Percentiles rank a stretch among this genome's conserved stretches.
phyloP scores from a whole-genome alignment of 805 yeast species.

The Debaryomyces maramus region DNA sequence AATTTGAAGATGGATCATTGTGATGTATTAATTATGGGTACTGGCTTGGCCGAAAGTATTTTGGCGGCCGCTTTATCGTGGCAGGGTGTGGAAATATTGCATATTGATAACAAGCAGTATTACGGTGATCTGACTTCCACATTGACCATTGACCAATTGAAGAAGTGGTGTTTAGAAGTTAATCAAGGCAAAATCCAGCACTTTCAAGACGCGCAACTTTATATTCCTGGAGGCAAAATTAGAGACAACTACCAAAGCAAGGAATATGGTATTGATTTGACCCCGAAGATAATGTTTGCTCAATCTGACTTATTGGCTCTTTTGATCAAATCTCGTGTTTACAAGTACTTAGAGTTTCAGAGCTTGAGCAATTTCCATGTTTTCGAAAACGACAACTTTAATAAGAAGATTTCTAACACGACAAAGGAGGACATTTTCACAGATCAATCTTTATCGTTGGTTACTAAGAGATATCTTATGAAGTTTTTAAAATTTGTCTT shows the following conservation, averaged over 20 bases:
- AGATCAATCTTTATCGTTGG: slow-evolving; percentile 71
- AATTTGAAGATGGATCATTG: slow-evolving; percentile 64
- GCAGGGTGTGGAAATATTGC: slow-evolving; percentile 96
- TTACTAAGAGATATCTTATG: slow-evolving; percentile 84
- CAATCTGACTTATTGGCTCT: slow-evolving; percentile 82
- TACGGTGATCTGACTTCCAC: slow-evolving; percentile 92
- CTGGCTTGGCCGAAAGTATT: slow-evolving; percentile 86
- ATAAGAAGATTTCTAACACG: slow-evolving; percentile 66
- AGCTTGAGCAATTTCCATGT: slow-evolving; percentile 87
- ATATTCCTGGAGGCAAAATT: slow-evolving; percentile 63
- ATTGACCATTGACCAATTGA: slow-evolving; percentile 80
- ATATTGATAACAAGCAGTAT: slow-evolving; percentile 78
- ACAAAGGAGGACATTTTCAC: slow-evolving; percentile 93
- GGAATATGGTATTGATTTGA: slow-evolving; percentile 84
- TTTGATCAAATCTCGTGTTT: slow-evolving; percentile 80
- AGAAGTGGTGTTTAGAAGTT: slow-evolving; percentile 76
- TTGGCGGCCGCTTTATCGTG: slow-evolving; percentile 93
- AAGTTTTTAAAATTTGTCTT: slow-evolving; percentile 86
- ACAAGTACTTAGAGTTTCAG: slow-evolving; percentile 89
- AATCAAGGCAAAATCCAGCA: slow-evolving; percentile 47
- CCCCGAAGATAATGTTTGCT: slow-evolving; percentile 87
- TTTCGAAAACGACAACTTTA: slow-evolving; percentile 89
- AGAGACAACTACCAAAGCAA: slow-evolving; percentile 54
- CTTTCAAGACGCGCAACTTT: slow-evolving; percentile 72
- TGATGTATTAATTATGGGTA: slow-evolving; percentile 89